Conservation (phyloP, 768 basidiomycete genomes). For the Gymnopilus junonius region DNA sequence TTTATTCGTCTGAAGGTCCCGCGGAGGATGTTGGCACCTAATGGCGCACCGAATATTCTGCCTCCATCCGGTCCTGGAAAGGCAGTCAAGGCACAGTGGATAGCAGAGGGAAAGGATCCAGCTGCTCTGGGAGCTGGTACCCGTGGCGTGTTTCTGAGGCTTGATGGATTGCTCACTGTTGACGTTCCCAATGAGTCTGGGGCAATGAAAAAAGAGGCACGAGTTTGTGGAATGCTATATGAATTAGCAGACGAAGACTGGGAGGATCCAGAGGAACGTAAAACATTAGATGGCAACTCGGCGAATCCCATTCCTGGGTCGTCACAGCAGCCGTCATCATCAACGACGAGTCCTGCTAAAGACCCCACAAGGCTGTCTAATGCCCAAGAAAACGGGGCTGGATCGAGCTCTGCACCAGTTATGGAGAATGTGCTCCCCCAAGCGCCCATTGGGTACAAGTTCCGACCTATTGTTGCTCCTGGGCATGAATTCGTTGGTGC, state of each 20-base stretch:
- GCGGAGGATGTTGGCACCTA: conserved; percentile 67
- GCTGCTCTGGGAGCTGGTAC: conserved; percentile 54
- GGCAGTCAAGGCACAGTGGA: conserved; percentile 29
- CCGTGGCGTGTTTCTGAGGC: conserved; percentile 72
- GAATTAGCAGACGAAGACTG: conserved; percentile 81
- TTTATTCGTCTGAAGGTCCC: conserved; percentile 79
- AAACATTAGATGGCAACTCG: conserved; percentile 3
- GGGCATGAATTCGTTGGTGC: conserved; percentile 71
- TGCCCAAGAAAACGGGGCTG: not conserved
- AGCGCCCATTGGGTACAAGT: conserved; percentile 70
- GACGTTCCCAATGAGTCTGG: conserved; percentile 52
- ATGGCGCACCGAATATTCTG: conserved; percentile 61
- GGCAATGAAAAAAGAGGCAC: conserved; percentile 56
- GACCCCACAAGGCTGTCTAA: not conserved
- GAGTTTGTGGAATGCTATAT: conserved; percentile 75
- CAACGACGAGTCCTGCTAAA: not conserved
- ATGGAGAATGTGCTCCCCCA: conserved; percentile 43
- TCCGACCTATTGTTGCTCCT: conserved; percentile 65
- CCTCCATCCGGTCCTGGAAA: conserved; percentile 66
- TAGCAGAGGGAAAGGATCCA: conserved; percentile 24
- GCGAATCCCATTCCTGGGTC: not conserved
- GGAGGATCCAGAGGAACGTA: conserved; percentile 43
- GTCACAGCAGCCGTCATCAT: not conserved
- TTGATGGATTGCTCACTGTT: conserved; percentile 68
- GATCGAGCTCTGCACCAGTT: conserved; percentile 6